Evolutionary conservation across 257 asterid genomes (phyloP).

Genomic region (Salvia miltiorrhiza): DNA sequence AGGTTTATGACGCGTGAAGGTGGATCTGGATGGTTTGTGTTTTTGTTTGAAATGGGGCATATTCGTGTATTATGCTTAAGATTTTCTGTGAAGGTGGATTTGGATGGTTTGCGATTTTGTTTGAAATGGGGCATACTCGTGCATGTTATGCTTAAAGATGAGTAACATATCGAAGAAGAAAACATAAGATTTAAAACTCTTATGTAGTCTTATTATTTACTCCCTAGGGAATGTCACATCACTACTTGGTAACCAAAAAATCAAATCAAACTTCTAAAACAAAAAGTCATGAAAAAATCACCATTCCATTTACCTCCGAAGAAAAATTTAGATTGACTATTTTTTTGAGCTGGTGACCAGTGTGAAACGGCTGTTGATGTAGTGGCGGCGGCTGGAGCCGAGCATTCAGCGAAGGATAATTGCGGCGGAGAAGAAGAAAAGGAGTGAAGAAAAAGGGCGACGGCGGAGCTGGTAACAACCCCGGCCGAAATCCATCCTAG

Average conservation of each 20-base stretch:
- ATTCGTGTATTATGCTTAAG: no score
- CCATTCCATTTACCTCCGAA: slow-evolving; percentile 45
- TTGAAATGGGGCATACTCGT: no score
- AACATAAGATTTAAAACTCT: no score
- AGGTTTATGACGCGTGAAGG: no score
- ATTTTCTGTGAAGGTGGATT: no score
- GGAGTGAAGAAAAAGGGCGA: slow-evolving; percentile 41
- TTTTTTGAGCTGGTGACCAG: slow-evolving; percentile 5
- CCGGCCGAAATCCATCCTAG: slow-evolving; percentile 61
- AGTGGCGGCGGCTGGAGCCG: slow-evolving; percentile 21
- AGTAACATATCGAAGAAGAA: no score
- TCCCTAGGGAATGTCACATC: no score
- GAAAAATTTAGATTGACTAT: slow-evolving; percentile 34
- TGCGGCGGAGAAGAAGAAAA: slow-evolving; percentile 26
- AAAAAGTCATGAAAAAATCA: not conserved
- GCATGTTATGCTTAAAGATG: no score
- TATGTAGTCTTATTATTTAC: no score
- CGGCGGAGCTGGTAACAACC: slow-evolving; percentile 44
- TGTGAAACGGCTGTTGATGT: slow-evolving; percentile 22
- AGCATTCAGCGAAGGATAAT: slow-evolving; percentile 35
- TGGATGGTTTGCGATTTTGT: no score
- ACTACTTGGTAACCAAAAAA: not conserved
- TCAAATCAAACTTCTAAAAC: not conserved
- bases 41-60: no score
- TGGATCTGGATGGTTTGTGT: no score